Evolutionary conservation across 805 yeast genomes (phyloP).

Genomic region (Monosporozyma unispora): DNA sequence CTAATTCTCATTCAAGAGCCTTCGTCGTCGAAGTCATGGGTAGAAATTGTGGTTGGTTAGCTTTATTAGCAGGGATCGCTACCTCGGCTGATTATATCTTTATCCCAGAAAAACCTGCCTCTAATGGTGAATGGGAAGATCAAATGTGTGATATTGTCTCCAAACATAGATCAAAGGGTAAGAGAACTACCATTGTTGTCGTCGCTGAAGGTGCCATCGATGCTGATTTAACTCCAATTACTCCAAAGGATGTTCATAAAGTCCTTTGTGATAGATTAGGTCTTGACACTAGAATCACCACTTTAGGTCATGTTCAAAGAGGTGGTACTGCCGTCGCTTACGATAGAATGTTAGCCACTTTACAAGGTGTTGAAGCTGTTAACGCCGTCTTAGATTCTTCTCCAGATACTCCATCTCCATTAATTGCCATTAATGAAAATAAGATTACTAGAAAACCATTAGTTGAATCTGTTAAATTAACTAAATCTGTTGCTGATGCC

Average conservation of each 20-base stretch:
- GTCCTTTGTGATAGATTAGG: slow-evolving; percentile 59
- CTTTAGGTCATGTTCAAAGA: slow-evolving; percentile 73
- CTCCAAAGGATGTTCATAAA: slow-evolving; percentile 54
- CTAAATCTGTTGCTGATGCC: slow-evolving; percentile 64
- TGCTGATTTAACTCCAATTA: slow-evolving; percentile 56
- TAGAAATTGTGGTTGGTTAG: slow-evolving; percentile 85
- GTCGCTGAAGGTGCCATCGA: slow-evolving; percentile 83
- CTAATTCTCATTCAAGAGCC: slow-evolving; percentile 74
- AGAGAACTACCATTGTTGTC: slow-evolving; percentile 68
- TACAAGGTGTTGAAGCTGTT: slow-evolving; percentile 79
- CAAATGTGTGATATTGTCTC: slow-evolving; percentile 55
- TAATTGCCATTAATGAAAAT: slow-evolving; percentile 67
- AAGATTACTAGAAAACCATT: slow-evolving; percentile 59
- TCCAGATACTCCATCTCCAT: slow-evolving; percentile 68
- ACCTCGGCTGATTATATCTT: slow-evolving; percentile 75
- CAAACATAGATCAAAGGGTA: slow-evolving; percentile 61
- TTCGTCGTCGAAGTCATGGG: slow-evolving; percentile 86
- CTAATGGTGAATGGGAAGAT: slow-evolving; percentile 52
- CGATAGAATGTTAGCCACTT: slow-evolving; percentile 62
- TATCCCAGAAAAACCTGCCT: slow-evolving; percentile 73
- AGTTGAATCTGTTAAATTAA: slow-evolving; percentile 63
- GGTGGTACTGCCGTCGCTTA: slow-evolving; percentile 77
- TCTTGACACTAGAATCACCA: slow-evolving; percentile 68
- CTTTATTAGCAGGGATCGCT: slow-evolving; percentile 70
- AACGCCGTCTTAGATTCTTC: slow-evolving; percentile 60